Percentiles rank a stretch among this genome's conserved stretches.
phyloP scores from a whole-genome alignment of 495 filamentous ascomycete species.

The Hypoxylon lienhwacheense region DNA sequence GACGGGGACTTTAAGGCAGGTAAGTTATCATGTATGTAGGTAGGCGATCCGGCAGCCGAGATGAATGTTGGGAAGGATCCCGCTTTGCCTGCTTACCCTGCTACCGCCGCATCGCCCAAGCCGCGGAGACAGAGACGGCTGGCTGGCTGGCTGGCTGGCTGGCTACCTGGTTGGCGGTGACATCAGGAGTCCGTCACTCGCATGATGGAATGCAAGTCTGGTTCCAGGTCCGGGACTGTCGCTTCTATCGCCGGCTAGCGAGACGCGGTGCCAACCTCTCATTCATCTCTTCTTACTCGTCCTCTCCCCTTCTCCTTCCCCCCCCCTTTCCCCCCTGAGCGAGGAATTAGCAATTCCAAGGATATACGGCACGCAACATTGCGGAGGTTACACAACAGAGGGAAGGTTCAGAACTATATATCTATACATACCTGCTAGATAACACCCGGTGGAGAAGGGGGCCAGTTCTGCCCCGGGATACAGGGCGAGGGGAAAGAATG shows the following conservation, averaged over 20 bases:
- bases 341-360: background rate
- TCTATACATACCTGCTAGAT: too few species aligned
- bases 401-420: conserved; percentile 18
- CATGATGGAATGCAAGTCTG: too few species aligned
- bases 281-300: too few species aligned
- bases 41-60: conserved; percentile 6
- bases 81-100: background rate
- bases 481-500: conserved; percentile 13
- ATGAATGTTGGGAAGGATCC: background rate
- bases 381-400: conserved; percentile 29
- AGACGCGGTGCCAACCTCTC: too few species aligned
- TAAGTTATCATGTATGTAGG: too few species aligned
- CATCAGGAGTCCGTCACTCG: too few species aligned
- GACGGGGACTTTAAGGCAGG: conserved; percentile 5
- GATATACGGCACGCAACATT: conserved; percentile 12
- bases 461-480: conserved; percentile 3
- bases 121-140: too few species aligned
- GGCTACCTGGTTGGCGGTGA: too few species aligned
- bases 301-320: too few species aligned
- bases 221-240: background rate
- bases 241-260: conserved; percentile 3
- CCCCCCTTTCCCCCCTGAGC: background rate
- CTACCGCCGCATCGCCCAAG: background rate
- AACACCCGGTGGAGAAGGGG: conserved; percentile 30
- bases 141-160: too few species aligned